Conservation (phyloP, 257 asterid genomes). For the Solanum habrochaites region DNA sequence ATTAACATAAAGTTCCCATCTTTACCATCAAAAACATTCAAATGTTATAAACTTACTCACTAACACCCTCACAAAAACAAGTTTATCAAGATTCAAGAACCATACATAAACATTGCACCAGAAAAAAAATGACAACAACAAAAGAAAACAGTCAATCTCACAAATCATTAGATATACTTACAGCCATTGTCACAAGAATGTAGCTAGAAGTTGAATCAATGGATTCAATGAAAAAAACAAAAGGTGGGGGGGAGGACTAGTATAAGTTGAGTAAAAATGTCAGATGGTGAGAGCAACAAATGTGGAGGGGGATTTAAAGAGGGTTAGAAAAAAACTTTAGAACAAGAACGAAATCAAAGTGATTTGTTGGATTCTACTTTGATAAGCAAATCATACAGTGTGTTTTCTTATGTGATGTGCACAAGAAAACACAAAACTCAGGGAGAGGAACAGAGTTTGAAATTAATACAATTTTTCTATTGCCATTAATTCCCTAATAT, state of each 20-base stretch:
- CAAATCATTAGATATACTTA: neutral
- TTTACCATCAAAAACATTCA: neutral
- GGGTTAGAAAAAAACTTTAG: neutral
- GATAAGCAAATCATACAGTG: neutral
- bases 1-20: neutral
- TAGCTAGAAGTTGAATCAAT: neutral
- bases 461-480: neutral
- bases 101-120: neutral
- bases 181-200: slow-evolving; percentile 1
- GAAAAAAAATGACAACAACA: neutral
- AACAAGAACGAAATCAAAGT: neutral
- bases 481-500: neutral
- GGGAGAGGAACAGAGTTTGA: neutral
- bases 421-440: neutral
- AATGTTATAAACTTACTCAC: neutral
- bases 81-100: neutral
- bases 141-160: neutral
- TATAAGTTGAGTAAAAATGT: neutral
- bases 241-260: neutral
- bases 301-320: neutral
- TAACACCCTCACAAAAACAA: neutral
- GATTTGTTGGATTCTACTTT: neutral
- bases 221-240: neutral
- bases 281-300: neutral
- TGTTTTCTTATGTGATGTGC: neutral